Evolutionary conservation across 1,284 basidiomycete species (phyloP).

Genomic region (Polyporus tsugae): DNA sequence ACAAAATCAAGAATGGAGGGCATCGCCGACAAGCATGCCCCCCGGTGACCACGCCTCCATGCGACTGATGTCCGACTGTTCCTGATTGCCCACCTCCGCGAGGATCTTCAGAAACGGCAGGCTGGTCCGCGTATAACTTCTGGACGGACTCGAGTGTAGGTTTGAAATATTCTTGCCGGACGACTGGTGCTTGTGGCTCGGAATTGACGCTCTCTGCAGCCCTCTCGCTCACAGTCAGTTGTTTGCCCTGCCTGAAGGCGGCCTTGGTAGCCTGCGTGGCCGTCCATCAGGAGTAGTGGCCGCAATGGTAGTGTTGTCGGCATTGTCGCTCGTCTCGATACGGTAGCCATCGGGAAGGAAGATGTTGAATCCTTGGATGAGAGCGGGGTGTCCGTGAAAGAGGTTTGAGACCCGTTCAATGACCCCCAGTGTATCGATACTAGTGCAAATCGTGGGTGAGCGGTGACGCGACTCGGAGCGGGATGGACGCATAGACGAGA

Average conservation of each 20-base stretch:
- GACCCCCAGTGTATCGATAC: slow-evolving; percentile 97
- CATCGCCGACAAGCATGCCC: slow-evolving; percentile 39
- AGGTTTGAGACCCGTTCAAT: slow-evolving; percentile 94
- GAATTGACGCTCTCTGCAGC: slow-evolving; percentile 4
- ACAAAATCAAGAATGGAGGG: too few species aligned
- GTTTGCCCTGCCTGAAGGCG: slow-evolving; percentile 27
- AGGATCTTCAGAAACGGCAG: slow-evolving; percentile 95
- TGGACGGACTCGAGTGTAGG: slow-evolving; percentile 95
- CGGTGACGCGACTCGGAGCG: not conserved
- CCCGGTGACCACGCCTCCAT: slow-evolving; percentile 56
- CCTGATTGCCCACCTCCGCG: slow-evolving; percentile 59
- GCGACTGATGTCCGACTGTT: slow-evolving; percentile 77
- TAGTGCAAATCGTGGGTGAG: slow-evolving; percentile 40
- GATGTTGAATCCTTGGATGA: slow-evolving; percentile 98
- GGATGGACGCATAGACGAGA: not conserved
- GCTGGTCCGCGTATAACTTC: slow-evolving; percentile 88
- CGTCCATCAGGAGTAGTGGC: slow-evolving; percentile 85
- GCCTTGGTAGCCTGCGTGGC: slow-evolving; percentile 47
- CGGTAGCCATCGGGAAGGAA: slow-evolving; percentile 95
- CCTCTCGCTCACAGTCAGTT: slow-evolving; percentile 11
- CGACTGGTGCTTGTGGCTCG: slow-evolving; percentile 19
- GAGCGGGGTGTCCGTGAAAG: slow-evolving; percentile 89
- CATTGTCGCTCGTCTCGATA: slow-evolving; percentile 77
- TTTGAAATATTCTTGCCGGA: slow-evolving; percentile 36
- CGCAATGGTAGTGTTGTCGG: slow-evolving; percentile 74